A percentile compares a stretch with the other conserved stretches of the same genome.
These are phyloP conservation scores for Tremellales sp. DNA, from an alignment of 1,284 basidiomycete species.

Conservation along the genomic window DNA sequence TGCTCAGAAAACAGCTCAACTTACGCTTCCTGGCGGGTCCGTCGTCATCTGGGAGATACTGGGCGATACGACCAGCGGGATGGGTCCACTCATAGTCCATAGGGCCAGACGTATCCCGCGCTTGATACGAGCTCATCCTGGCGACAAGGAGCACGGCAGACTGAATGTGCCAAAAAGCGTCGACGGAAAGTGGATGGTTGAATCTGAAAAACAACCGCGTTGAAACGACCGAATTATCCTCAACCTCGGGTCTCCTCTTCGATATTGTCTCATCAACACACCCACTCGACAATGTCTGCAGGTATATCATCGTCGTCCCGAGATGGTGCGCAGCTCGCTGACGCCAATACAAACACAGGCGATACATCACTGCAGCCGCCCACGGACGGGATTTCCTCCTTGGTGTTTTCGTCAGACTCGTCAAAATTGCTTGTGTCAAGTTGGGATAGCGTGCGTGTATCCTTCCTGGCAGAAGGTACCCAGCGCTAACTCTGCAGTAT, in stretches of 20 bases:
- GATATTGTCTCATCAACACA: background rate
- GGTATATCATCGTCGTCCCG: constrained; percentile 13
- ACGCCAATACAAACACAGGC: constrained; percentile 15
- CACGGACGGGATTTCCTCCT: constrained; percentile 74
- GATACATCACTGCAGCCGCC: constrained; percentile 57
- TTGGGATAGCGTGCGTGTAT: constrained; percentile 75
- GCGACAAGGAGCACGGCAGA: background rate
- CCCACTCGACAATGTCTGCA: constrained; percentile 28
- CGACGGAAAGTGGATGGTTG: background rate
- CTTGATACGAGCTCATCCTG: constrained; percentile 16
- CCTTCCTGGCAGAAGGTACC: background rate
- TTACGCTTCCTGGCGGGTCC: constrained; percentile 43
- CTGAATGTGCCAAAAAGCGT: background rate
- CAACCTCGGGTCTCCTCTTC: constrained; percentile 5
- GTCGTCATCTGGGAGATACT: constrained; percentile 30
- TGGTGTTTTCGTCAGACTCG: constrained; percentile 78
- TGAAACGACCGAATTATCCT: background rate
- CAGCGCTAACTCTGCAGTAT: constrained; percentile 11
- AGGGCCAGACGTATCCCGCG: constrained; percentile 33
- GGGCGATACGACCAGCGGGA: constrained; percentile 24
- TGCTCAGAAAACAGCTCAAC: constrained; percentile 7
- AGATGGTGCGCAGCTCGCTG: background rate
- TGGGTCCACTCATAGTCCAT: constrained; percentile 40
- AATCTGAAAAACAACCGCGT: constrained; percentile 10
- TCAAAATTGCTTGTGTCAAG: constrained; percentile 72